Evolutionary conservation across 345 rosid species (phyloP).

Genomic region (Syzygium aromaticum): DNA sequence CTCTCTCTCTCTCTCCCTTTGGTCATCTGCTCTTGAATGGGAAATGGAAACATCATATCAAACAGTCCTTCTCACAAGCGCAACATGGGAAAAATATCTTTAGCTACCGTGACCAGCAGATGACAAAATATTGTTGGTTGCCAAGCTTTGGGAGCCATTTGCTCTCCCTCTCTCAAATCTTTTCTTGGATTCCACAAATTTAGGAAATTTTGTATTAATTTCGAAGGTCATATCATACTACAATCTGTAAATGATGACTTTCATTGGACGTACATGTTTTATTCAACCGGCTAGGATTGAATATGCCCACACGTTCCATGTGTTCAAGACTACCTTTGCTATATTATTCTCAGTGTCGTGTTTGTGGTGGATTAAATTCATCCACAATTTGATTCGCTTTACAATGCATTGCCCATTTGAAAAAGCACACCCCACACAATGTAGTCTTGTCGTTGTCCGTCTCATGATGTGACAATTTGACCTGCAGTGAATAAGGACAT

Average conservation of each 20-base stretch:
- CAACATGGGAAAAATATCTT: background rate
- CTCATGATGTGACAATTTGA: background rate
- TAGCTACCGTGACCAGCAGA: background rate
- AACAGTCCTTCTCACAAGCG: background rate
- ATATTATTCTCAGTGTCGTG: background rate
- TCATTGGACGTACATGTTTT: background rate
- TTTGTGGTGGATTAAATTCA: background rate
- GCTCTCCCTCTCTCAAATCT: background rate
- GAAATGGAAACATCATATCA: background rate
- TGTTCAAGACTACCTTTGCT: background rate
- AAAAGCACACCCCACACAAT: background rate
- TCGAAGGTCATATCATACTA: background rate
- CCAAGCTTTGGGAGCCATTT: background rate
- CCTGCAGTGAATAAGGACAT: background rate
- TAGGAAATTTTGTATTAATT: background rate
- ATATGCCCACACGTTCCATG: background rate
- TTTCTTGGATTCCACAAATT: background rate
- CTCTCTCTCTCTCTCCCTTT: background rate
- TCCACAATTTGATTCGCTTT: background rate
- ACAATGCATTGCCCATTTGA: background rate
- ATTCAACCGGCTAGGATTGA: background rate
- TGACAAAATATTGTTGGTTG: background rate
- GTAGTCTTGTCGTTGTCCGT: background rate
- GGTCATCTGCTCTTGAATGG: background rate
- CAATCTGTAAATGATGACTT: background rate